Conservation (phyloP, 2,329 filamentous ascomycete species). For the Didymella pomorum region DNA sequence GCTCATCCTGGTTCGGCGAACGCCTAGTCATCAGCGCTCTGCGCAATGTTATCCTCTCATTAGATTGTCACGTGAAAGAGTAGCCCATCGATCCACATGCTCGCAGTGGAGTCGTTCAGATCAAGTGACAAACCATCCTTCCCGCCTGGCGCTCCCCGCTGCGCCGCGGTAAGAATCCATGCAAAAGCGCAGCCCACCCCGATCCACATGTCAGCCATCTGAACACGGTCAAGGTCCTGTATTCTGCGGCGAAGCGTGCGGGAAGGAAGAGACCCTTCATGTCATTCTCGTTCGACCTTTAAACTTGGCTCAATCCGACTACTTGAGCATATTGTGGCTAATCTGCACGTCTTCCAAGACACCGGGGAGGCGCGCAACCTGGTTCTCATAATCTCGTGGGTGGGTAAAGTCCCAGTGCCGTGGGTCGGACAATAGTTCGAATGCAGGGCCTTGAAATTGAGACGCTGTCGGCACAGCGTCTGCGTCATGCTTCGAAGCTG, state of each 20-base stretch:
- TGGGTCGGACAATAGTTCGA: constrained; percentile 22
- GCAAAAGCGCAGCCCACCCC: constrained; percentile 26
- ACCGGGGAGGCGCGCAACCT: background rate
- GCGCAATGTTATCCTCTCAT: background rate
- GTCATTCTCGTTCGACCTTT: constrained; percentile 15
- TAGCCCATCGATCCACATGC: background rate
- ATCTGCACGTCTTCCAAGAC: constrained; percentile 10
- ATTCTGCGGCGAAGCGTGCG: constrained; percentile 36
- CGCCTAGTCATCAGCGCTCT: background rate
- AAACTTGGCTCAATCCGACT: background rate
- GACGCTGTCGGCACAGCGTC: constrained; percentile 2
- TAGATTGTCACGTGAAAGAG: constrained; percentile 7
- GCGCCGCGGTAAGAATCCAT: constrained; percentile 33
- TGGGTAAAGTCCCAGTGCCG: constrained; percentile 14
- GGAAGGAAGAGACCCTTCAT: constrained; percentile 14
- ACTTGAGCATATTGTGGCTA: constrained; percentile 2
- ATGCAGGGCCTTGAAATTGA: constrained; percentile 15
- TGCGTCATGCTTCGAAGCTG: constrained; percentile 13
- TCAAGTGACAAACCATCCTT: constrained; percentile 45
- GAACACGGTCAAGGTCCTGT: constrained; percentile 9
- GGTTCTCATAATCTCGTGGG: background rate
- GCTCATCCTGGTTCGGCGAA: constrained; percentile 1
- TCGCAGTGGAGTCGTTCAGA: constrained; percentile 21
- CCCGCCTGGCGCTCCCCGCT: constrained; percentile 39
- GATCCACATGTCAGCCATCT: constrained; percentile 30